Evolutionary conservation across 169 alveolate genomes (phyloP).

Genomic region (Cardiosporidium cionae): DNA sequence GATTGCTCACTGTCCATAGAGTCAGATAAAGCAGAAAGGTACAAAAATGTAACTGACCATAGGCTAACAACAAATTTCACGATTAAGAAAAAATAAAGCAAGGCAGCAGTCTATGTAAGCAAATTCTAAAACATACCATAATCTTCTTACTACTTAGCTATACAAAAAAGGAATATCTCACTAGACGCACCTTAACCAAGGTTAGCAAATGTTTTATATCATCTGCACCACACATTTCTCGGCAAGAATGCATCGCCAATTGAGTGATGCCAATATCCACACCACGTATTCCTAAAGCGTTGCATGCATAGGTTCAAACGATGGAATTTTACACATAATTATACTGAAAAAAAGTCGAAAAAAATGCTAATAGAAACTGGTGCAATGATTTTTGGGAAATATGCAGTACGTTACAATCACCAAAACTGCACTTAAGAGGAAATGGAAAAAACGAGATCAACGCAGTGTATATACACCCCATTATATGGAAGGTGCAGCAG

Average conservation of each 20-base stretch:
- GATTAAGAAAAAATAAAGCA: too few relatives aligned
- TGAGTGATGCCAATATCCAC: slow-evolving; percentile 87
- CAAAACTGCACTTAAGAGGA: too few relatives aligned
- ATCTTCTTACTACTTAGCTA: too few relatives aligned
- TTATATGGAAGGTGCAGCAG: too few relatives aligned
- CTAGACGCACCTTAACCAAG: slow-evolving; percentile 21
- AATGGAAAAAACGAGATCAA: neutral
- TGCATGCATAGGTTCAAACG: neutral
- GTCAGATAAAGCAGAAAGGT: too few relatives aligned
- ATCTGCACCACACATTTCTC: slow-evolving; percentile 57
- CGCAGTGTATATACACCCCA: neutral
- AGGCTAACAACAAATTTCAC: too few relatives aligned
- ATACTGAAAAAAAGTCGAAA: too few relatives aligned
- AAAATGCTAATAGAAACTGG: neutral
- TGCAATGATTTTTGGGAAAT: neutral
- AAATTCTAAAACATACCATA: too few relatives aligned
- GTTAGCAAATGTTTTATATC: slow-evolving; percentile 16
- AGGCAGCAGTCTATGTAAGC: too few relatives aligned
- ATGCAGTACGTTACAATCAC: neutral
- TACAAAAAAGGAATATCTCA: too few relatives aligned
- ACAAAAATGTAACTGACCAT: too few relatives aligned
- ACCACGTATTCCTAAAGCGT: slow-evolving; percentile 58
- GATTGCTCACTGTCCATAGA: too few relatives aligned
- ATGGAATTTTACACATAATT: neutral
- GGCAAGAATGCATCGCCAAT: slow-evolving; percentile 88